These are phyloP conservation scores for Akanthomyces lecanii DNA, from an alignment of 2,329 filamentous ascomycete species.

Conservation along the genomic window DNA sequence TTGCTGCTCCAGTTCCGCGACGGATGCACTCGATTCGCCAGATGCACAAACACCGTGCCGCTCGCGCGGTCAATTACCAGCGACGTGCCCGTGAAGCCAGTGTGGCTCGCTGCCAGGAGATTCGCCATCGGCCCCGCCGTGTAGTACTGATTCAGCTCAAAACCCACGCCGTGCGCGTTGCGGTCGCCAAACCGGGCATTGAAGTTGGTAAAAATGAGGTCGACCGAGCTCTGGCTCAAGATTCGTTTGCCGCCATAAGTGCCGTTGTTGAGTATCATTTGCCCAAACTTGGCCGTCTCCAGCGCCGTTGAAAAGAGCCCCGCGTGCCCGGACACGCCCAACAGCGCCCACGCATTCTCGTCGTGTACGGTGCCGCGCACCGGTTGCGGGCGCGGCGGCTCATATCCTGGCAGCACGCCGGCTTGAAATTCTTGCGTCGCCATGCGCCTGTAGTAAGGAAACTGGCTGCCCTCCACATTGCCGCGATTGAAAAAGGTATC, in stretches of 20 bases:
- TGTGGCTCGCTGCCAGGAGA: conserved; percentile 23
- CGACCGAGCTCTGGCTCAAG: conserved; percentile 26
- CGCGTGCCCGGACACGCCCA: conserved; percentile 33
- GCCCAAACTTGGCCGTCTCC: conserved; percentile 30
- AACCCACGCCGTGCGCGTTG: conserved; percentile 28
- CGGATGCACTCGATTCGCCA: conserved; percentile 23
- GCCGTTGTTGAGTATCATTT: conserved; percentile 36
- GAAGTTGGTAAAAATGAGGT: conserved; percentile 32
- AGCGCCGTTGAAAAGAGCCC: conserved; percentile 32
- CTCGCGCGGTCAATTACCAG: conserved; percentile 24
- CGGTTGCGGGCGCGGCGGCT: conserved; percentile 33
- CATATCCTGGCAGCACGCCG: conserved; percentile 25
- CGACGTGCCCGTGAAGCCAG: conserved; percentile 25
- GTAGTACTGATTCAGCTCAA: conserved; percentile 31
- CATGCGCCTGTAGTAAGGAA: conserved; percentile 25
- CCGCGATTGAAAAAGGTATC: conserved; percentile 32
- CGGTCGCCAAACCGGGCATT: conserved; percentile 26
- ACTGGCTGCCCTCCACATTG: conserved; percentile 25
- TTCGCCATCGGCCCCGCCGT: conserved; percentile 29
- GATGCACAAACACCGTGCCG: conserved; percentile 22
- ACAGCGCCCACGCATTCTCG: conserved; percentile 33
- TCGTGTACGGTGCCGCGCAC: conserved; percentile 36
- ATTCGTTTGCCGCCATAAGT: conserved; percentile 29
- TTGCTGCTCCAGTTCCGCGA: conserved; percentile 30
- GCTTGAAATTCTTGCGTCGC: conserved; percentile 32